These are phyloP conservation scores for Calcarisporium arbuscula DNA, from an alignment of 2,329 filamentous ascomycete species.

Conservation along the genomic window DNA sequence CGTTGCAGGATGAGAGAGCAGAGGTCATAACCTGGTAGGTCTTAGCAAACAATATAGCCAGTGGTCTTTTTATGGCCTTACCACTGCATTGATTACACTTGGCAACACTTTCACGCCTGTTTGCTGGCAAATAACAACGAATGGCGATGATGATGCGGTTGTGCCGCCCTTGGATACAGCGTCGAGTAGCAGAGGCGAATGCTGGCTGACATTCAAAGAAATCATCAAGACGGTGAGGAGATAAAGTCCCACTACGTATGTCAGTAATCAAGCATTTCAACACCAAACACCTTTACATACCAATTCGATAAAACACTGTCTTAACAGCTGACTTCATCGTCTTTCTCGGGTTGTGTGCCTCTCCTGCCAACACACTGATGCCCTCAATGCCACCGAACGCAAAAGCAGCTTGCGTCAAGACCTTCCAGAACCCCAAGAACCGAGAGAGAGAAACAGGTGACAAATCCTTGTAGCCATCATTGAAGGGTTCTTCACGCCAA, in stretches of 20 bases:
- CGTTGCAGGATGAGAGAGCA: constrained; percentile 49
- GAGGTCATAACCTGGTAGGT: constrained; percentile 36
- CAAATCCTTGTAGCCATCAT: constrained; percentile 19
- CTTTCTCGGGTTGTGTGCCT: constrained; percentile 36
- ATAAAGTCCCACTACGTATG: constrained; percentile 8
- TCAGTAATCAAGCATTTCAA: too few species aligned
- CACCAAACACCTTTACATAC: neutral
- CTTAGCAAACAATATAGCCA: neutral
- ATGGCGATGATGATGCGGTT: constrained; percentile 46
- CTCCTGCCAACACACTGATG: constrained; percentile 23
- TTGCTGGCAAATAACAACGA: constrained; percentile 41
- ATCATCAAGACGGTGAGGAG: constrained; percentile 11
- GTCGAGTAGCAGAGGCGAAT: constrained; percentile 13
- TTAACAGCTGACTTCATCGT: constrained; percentile 14
- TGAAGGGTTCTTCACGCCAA: constrained; percentile 33
- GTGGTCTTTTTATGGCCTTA: constrained; percentile 18
- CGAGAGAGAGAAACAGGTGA: constrained; percentile 23
- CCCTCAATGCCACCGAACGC: constrained; percentile 25
- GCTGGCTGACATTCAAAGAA: constrained; percentile 11
- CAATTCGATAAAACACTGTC: constrained; percentile 12
- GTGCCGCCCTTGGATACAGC: constrained; percentile 45
- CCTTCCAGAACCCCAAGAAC: constrained; percentile 33
- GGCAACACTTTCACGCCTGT: constrained; percentile 43
- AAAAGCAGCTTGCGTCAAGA: constrained; percentile 31
- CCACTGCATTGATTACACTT: constrained; percentile 48